Conservation (phyloP, 176 grass and related monocot genomes). For the Themeda triandra region DNA sequence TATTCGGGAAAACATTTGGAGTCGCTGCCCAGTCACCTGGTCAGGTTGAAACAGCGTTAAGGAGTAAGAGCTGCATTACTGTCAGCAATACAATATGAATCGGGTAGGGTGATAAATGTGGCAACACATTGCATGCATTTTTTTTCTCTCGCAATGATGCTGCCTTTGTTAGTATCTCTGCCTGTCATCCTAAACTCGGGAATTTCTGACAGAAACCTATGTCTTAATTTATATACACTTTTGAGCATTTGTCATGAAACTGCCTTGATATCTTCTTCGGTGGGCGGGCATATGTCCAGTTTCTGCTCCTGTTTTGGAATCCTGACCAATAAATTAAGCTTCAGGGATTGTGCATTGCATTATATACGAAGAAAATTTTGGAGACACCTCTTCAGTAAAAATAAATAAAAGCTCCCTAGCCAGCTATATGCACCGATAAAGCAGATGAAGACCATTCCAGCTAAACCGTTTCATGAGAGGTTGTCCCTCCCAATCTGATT, state of each 20-base stretch:
- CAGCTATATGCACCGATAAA: not conserved
- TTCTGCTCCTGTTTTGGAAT: slow-evolving; percentile 31
- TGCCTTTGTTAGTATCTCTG: slow-evolving; percentile 26
- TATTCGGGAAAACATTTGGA: not conserved
- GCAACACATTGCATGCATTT: not conserved
- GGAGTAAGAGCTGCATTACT: slow-evolving; percentile 11
- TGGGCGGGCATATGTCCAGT: not conserved
- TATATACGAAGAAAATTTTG: not conserved
- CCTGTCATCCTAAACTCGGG: slow-evolving; percentile 29
- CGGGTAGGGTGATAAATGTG: not conserved
- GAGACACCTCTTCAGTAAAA: not conserved
- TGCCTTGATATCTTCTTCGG: slow-evolving; percentile 19
- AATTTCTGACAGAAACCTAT: slow-evolving; percentile 27
- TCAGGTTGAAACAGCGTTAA: not conserved
- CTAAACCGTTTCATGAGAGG: not conserved
- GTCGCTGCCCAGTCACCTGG: not conserved
- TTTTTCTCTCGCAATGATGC: not conserved
- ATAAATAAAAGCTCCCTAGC: not conserved
- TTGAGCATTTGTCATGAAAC: slow-evolving; percentile 23
- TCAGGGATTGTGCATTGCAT: not conserved
- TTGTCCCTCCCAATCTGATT: not conserved
- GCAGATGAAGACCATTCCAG: not conserved
- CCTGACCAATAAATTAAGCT: slow-evolving; percentile 32
- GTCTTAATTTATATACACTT: slow-evolving; percentile 25
- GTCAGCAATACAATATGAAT: slow-evolving; percentile 11